Evolutionary conservation across 306 rosid species (phyloP).

Genomic region (Calophaca sinica): DNA sequence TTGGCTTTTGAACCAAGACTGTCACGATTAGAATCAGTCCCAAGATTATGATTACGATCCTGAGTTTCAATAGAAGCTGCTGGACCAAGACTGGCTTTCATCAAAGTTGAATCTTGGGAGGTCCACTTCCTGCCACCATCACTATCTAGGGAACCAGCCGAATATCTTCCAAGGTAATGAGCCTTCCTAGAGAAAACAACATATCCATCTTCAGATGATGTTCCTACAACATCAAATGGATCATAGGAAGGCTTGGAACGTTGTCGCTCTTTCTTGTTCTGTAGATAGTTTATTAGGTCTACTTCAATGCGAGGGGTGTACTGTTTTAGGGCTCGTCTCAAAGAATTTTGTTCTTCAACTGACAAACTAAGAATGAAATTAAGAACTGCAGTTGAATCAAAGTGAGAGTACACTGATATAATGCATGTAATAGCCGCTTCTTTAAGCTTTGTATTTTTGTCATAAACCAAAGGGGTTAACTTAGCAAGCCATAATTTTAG

Average conservation of each 20-base stretch:
- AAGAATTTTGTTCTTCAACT: conserved; percentile 94
- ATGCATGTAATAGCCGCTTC: conserved; percentile 96
- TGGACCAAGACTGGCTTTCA: conserved; percentile 64
- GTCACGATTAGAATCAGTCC: conserved; percentile 61
- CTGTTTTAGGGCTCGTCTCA: conserved; percentile 97
- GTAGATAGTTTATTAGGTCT: conserved; percentile 90
- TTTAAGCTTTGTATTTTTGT: conserved; percentile 91
- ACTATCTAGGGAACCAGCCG: conserved; percentile 89
- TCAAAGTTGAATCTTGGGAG: conserved; percentile 77
- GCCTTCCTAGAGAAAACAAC: conserved; percentile 76
- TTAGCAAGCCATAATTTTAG: conserved; percentile 96
- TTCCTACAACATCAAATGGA: conserved; percentile 92
- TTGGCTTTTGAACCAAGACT: conserved; percentile 60
- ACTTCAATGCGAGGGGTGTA: conserved; percentile 99
- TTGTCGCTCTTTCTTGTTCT: conserved; percentile 93
- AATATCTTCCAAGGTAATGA: conserved; percentile 78
- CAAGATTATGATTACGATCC: conserved; percentile 67
- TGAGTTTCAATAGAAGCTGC: conserved; percentile 67
- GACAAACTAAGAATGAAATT: conserved; percentile 93
- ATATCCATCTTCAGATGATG: conserved; percentile 97
- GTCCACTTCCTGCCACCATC: conserved; percentile 94
- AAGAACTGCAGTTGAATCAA: conserved; percentile 83
- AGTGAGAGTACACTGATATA: conserved; percentile 93
- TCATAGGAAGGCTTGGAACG: conserved; percentile 87
- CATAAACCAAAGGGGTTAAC: conserved; percentile 87